Percentiles rank a stretch among this genome's conserved stretches.
Conservation (phyloP, 2,329 filamentous ascomycete species). For the Lasiodiplodia sp. region DNA sequence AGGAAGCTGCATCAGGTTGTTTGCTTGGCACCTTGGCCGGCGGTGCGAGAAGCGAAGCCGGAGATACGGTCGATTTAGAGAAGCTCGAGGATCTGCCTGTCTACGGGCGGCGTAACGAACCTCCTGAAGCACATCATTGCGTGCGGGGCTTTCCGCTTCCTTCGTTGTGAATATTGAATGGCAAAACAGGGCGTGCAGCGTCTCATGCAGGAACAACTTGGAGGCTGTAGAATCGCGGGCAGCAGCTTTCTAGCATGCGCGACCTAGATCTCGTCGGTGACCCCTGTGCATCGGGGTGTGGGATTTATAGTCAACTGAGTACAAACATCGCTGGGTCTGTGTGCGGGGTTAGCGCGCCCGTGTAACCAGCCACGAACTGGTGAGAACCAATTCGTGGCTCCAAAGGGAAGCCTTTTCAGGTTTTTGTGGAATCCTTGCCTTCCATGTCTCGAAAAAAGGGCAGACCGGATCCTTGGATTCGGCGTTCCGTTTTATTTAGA, state of each 20-base stretch:
- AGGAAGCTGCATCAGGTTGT: conserved; percentile 20
- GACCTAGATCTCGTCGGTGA: neutral
- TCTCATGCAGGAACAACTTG: conserved; percentile 10
- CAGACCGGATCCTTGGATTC: too few species aligned
- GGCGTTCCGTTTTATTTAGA: too few species aligned
- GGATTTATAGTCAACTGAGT: neutral
- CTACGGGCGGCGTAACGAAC: neutral
- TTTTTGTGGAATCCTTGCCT: too few species aligned
- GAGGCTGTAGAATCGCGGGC: neutral
- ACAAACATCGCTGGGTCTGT: neutral
- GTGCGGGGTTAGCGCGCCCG: neutral
- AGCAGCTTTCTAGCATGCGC: neutral
- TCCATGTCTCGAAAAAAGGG: too few species aligned
- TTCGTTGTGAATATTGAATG: too few species aligned
- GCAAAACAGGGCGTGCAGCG: neutral
- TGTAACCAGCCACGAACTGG: too few species aligned
- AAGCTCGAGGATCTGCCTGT: conserved; percentile 5
- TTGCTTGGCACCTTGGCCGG: conserved; percentile 19
- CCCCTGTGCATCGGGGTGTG: neutral
- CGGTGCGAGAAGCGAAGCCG: neutral
- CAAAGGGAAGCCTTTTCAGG: too few species aligned
- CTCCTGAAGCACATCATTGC: neutral
- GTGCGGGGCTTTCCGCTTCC: neutral
- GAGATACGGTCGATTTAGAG: conserved; percentile 16
- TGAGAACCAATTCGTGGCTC: too few species aligned